phyloP scores from a whole-genome alignment of 2,329 filamentous ascomycete species.

The Leptosphaerulina australis region DNA sequence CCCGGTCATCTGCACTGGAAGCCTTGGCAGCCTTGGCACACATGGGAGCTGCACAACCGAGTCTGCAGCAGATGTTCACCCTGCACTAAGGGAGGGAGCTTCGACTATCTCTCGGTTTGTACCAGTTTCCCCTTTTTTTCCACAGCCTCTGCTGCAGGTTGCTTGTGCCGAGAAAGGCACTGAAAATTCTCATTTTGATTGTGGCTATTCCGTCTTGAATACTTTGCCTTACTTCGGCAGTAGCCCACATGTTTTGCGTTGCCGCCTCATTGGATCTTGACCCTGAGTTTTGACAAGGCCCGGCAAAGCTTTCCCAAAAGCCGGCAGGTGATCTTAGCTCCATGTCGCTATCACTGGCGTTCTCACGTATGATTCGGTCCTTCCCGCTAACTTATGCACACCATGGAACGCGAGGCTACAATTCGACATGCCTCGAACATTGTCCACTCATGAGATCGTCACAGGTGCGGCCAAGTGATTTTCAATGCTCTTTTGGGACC shows the following conservation, averaged over 20 bases:
- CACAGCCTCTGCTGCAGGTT: slow-evolving; percentile 13
- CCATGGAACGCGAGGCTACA: slow-evolving; percentile 40
- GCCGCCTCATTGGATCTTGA: slow-evolving; percentile 22
- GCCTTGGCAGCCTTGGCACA: slow-evolving; percentile 31
- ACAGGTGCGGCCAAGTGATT: slow-evolving; percentile 35
- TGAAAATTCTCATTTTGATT: slow-evolving; percentile 4
- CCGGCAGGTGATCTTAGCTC: slow-evolving; percentile 31
- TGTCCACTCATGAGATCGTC: slow-evolving; percentile 25
- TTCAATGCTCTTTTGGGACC: slow-evolving; percentile 19
- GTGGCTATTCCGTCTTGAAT: not conserved
- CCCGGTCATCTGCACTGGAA: slow-evolving; percentile 20
- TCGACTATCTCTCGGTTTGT: slow-evolving; percentile 9
- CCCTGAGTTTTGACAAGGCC: slow-evolving; percentile 23
- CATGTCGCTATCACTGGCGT: slow-evolving; percentile 35
- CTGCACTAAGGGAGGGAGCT: slow-evolving; percentile 26
- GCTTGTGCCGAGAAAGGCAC: slow-evolving; percentile 1
- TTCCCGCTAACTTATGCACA: slow-evolving; percentile 35
- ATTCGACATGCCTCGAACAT: slow-evolving; percentile 31
- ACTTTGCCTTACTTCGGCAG: slow-evolving; percentile 4
- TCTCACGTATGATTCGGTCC: slow-evolving; percentile 40
- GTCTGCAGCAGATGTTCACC: slow-evolving; percentile 27
- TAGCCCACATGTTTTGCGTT: slow-evolving; percentile 29
- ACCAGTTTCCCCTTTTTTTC: slow-evolving; percentile 9
- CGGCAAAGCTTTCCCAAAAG: slow-evolving; percentile 24
- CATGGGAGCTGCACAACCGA: slow-evolving; percentile 23